A percentile compares a stretch with the other conserved stretches of the same genome.
These are phyloP conservation scores for Exophiala sp. DNA, from an alignment of 2,329 filamentous ascomycete genomes.

Conservation along the genomic window DNA sequence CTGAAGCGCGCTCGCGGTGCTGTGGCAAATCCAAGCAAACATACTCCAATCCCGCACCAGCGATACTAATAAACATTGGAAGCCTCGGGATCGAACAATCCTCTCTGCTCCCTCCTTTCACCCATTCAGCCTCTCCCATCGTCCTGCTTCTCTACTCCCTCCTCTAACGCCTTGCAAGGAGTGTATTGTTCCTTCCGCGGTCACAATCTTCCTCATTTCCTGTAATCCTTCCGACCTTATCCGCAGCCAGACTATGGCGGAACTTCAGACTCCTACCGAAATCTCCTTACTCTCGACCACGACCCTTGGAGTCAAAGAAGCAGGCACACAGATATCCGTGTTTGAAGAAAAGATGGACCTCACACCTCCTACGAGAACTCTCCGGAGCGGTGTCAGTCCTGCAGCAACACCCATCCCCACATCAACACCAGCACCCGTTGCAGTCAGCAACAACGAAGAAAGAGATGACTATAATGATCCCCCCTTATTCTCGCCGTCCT, in stretches of 20 bases:
- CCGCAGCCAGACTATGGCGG: slow-evolving; percentile 14
- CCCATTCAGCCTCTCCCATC: too few relatives aligned
- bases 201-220: neutral
- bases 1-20: too few relatives aligned
- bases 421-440: neutral
- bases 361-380: neutral
- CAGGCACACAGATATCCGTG: slow-evolving; percentile 5
- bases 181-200: too few relatives aligned
- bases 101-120: too few relatives aligned
- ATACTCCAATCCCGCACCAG: neutral
- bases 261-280: slow-evolving; percentile 23
- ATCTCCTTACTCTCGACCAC: slow-evolving; percentile 14
- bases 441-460: neutral
- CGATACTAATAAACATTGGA: neutral
- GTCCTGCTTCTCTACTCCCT: too few relatives aligned
- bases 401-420: slow-evolving; percentile 1
- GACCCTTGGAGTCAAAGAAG: slow-evolving; percentile 11
- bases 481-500: slow-evolving; percentile 68
- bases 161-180: too few relatives aligned
- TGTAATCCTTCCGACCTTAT: neutral
- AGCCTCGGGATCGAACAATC: too few relatives aligned
- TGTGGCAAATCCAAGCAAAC: neutral
- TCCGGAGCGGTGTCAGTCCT: neutral
- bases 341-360: neutral
- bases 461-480: slow-evolving; percentile 35